Base-by-base conservation (phyloP, 1,139 yeast species). In the Groenewaldozyma sp. region DNA sequence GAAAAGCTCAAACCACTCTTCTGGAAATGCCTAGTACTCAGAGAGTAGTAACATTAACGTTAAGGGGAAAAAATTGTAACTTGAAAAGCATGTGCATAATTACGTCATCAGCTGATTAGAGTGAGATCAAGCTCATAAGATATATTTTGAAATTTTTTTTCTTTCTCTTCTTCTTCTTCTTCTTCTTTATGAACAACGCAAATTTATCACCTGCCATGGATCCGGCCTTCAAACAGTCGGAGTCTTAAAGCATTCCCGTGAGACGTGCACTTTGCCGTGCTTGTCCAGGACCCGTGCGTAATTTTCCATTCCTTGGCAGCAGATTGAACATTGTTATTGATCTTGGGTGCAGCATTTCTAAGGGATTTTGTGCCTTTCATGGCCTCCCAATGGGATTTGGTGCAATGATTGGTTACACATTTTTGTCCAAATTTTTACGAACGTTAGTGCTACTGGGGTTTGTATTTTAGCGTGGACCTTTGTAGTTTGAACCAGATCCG, bases 291-390 rank as follows among this genome's bases (percentile, higher is more conserved):
- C 53, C 43, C 56, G 56, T 51, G 60, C 49, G 62, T 49, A 58
- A 55, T 43, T 40, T 35, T 45, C 48, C 53, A 51, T 56, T 53
- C 22, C 21, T 18, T 11, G 17, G 33, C 59, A 56, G 64, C 55
- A 61, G 64, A 60, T 38, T 41, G 22, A 54, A 53, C 45, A 34
- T 45, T 42, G 37, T 39, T 43, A 52, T 44, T 53, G 52, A 59
- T 62, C 67, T 62, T 62, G 67, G 66, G 67, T 62, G 67, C 67
- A 61, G 64, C 61, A 52, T 44, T 44, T 49, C 59, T 53, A 52
- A 62, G 63, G 63, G 55, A 29, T 5, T 29, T 29, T 9, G 49
- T 47, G 46, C 63, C 64, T 64, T 60, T 60, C 63, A 63, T 57
- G 64, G 63, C 45, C 60, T 29, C 62, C 64, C 64, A 51, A 58